A percentile compares a stretch with the other conserved stretches of the same genome.
Evolutionary conservation across 1,284 basidiomycete genomes (phyloP).

Genomic region (Puccinia polysora): DNA sequence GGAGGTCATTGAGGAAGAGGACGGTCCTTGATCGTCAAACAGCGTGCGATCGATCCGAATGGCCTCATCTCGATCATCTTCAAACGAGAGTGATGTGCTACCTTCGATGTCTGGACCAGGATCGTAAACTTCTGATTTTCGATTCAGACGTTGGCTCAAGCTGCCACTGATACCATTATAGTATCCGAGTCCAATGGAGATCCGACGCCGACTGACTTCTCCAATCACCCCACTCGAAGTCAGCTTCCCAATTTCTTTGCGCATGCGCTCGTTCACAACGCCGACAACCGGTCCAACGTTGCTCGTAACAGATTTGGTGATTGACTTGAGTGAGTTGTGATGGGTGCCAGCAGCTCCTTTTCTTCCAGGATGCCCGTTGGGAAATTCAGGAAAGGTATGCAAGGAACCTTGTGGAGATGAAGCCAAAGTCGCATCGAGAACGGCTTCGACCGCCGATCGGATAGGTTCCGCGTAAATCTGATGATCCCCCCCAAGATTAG

Average conservation of each 20-base stretch:
- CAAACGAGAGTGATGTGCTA: conserved; percentile 32
- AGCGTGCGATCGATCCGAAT: conserved; percentile 12
- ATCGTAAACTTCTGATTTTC: neutral
- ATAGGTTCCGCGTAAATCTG: conserved; percentile 25
- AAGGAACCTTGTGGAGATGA: neutral
- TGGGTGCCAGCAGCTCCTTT: neutral
- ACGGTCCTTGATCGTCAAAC: conserved; percentile 1
- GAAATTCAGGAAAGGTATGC: conserved; percentile 19
- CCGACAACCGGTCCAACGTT: conserved; percentile 24
- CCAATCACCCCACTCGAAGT: neutral
- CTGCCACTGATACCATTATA: neutral
- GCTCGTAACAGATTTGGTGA: conserved; percentile 12
- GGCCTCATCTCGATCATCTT: conserved; percentile 23
- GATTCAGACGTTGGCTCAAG: neutral
- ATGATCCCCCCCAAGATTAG: too few species aligned
- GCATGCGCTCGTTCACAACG: conserved; percentile 16
- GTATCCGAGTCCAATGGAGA: neutral
- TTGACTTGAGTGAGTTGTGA: neutral
- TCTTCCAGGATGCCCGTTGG: conserved; percentile 31
- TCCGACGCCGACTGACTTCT: neutral
- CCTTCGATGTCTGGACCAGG: neutral
- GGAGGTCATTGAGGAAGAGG: conserved; percentile 12
- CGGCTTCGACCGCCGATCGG: conserved; percentile 34
- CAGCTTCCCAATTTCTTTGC: conserved; percentile 19
- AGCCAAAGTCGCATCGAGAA: neutral